Base-by-base conservation (phyloP, 805 yeast species). In the Myxozyma geophila region DNA sequence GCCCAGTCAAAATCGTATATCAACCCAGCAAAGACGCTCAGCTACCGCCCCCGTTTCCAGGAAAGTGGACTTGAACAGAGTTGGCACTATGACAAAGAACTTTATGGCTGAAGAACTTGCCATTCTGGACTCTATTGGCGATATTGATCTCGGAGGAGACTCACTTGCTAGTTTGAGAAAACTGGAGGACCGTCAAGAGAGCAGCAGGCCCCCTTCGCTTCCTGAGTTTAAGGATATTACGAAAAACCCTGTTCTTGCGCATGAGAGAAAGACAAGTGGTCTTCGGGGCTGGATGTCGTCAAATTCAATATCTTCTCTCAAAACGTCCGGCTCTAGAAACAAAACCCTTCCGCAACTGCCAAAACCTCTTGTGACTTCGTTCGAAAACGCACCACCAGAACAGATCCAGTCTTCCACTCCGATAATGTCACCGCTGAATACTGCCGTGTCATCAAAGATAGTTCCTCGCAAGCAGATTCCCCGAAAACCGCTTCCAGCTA, bases 81-180 rank as follows among this genome's bases (percentile, higher is more conserved):
- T 53, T 15, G 62, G 37, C 12, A 37, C 54, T 6, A 39, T 53
- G 33, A 54, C 63, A 13, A 54, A 59, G 41, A 13, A 48, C 7
- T 59, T 59, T 54, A 28, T 54, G 54, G 35, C 49, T 40, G 52
- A 52, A 17, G 63, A 59, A n/a, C 59, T 59, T 23, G 55, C 63
- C 21, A 28, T 54, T 37, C 41, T 59, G 37, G 63, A 59, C 50
- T 40, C 51, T n/a, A 54, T 59, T 33, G 63, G 63, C 10, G 54
- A 59, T 28, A 54, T 59, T 23, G 59, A 59, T 35, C 21, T 40
- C 17, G 63, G n/a, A 8, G 28, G 47, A 12, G 53, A 46, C 7
- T 6, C 53, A 21, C 8, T 40, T 12, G 40, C 39, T 12, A 33
- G 50, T n/a, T 36, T 36, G 35, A 43, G 23, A 43, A 43, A 43